These are phyloP conservation scores for Hyphodiscus sp. DNA, from an alignment of 2,329 filamentous ascomycete genomes.

Conservation along the genomic window DNA sequence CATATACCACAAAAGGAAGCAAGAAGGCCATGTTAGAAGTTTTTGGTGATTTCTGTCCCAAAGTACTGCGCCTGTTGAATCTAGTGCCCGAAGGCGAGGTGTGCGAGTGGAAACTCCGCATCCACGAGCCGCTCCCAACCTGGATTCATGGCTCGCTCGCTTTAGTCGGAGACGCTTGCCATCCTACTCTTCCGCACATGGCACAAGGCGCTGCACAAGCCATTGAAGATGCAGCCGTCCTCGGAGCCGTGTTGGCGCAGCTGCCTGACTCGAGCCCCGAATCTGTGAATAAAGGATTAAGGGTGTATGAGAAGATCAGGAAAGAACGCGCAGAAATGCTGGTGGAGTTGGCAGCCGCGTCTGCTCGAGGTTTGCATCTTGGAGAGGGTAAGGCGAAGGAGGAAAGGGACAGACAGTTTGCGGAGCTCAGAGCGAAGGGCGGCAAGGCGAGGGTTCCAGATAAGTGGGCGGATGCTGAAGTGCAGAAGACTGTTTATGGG, in stretches of 20 bases:
- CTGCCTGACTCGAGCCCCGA: constrained; percentile 31
- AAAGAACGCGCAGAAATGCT: constrained; percentile 47
- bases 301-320: constrained; percentile 48
- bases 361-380: constrained; percentile 49
- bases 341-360: constrained; percentile 44
- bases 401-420: constrained; percentile 51
- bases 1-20: constrained; percentile 57
- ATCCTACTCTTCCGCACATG: constrained; percentile 62
- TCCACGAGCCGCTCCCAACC: constrained; percentile 48
- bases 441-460: constrained; percentile 46
- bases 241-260: constrained; percentile 46
- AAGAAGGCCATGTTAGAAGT: constrained; percentile 56
- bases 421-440: constrained; percentile 38
- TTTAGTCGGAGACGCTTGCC: constrained; percentile 58
- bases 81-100: constrained; percentile 55
- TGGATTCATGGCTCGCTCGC: constrained; percentile 52
- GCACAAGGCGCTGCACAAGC: constrained; percentile 63
- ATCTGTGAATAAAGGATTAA: constrained; percentile 42
- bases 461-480: constrained; percentile 65
- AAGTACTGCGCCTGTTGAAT: constrained; percentile 51
- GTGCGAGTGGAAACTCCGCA: constrained; percentile 58
- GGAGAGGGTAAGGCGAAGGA: constrained; percentile 52
- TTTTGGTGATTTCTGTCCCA: constrained; percentile 54
- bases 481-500: constrained; percentile 57
- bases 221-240: constrained; percentile 58